phyloP scores from a whole-genome alignment of 768 basidiomycete species.

The Pisolithus tinctorius region DNA sequence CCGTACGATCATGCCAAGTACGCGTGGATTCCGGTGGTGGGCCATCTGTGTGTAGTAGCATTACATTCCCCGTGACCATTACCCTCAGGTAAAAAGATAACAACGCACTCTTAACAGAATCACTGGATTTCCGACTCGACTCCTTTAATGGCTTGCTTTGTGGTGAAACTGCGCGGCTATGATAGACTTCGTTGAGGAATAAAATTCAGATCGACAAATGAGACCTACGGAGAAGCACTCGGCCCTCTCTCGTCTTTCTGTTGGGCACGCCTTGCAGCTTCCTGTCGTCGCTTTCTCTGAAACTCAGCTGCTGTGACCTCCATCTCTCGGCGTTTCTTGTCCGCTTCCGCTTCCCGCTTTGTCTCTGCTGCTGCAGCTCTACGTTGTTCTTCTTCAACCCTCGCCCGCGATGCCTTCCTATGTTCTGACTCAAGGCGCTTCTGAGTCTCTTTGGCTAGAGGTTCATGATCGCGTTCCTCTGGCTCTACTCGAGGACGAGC shows the following conservation, averaged over 20 bases:
- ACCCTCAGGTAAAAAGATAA: background rate
- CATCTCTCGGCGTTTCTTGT: constrained; percentile 30
- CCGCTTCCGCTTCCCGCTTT: constrained; percentile 30
- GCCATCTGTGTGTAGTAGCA: constrained; percentile 26
- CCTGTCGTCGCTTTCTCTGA: constrained; percentile 30
- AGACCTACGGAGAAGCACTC: constrained; percentile 17
- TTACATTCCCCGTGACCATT: background rate
- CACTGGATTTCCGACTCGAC: constrained; percentile 24
- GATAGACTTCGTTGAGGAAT: constrained; percentile 8
- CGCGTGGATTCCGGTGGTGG: constrained; percentile 67
- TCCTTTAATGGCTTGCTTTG: constrained; percentile 17
- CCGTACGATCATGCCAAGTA: constrained; percentile 90
- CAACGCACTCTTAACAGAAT: constrained; percentile 26
- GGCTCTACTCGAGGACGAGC: constrained; percentile 11
- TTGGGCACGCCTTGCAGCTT: constrained; percentile 40
- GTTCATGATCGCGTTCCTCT: constrained; percentile 22
- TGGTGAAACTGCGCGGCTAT: constrained; percentile 16
- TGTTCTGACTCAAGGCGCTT: constrained; percentile 26
- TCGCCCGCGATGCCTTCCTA: constrained; percentile 29
- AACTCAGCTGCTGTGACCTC: constrained; percentile 29
- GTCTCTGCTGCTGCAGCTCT: constrained; percentile 22
- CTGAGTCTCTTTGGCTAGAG: constrained; percentile 11
- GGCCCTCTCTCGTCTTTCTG: constrained; percentile 38
- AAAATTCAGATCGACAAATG: background rate
- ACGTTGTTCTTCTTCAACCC: constrained; percentile 31